A percentile compares a stretch with the other conserved stretches of the same genome.
Conservation (phyloP, 345 rosid species). For the Cardamine occulta region DNA sequence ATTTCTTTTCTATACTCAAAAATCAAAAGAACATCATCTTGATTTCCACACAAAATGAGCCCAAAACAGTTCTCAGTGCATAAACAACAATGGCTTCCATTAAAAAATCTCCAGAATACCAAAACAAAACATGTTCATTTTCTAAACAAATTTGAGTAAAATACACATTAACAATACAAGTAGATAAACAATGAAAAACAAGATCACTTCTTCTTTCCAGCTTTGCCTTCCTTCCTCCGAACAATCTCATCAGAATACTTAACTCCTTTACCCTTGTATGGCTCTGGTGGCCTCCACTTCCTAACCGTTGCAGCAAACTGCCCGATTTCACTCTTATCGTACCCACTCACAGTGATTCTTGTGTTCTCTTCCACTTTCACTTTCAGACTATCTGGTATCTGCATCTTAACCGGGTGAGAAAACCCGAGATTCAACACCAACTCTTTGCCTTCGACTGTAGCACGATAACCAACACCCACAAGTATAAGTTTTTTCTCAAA, state of each 20-base stretch:
- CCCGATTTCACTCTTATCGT: slow-evolving; percentile 71
- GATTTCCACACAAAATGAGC: background rate
- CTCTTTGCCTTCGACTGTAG: slow-evolving; percentile 74
- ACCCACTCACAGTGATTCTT: slow-evolving; percentile 73
- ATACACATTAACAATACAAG: slow-evolving; percentile 20
- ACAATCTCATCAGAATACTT: slow-evolving; percentile 81
- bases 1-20: too few species aligned
- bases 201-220: slow-evolving; percentile 88
- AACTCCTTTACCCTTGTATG: slow-evolving; percentile 96
- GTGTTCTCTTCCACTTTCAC: slow-evolving; percentile 93
- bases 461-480: slow-evolving; percentile 95
- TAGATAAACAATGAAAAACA: slow-evolving; percentile 7
- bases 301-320: slow-evolving; percentile 89
- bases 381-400: slow-evolving; percentile 66
- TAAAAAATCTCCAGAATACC: slow-evolving; percentile 16
- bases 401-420: slow-evolving; percentile 91
- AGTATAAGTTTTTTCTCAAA: slow-evolving; percentile 91
- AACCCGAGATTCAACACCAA: slow-evolving; percentile 86
- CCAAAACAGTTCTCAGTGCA: background rate
- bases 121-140: slow-evolving; percentile 10
- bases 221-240: slow-evolving; percentile 91
- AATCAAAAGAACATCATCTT: background rate
- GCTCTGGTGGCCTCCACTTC: slow-evolving; percentile 98
- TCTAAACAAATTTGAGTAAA: slow-evolving; percentile 25
- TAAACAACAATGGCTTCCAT: slow-evolving; percentile 16